These are phyloP conservation scores for Bidens hawaiensis DNA, from an alignment of 140 eudicot species.

Conservation along the genomic window DNA sequence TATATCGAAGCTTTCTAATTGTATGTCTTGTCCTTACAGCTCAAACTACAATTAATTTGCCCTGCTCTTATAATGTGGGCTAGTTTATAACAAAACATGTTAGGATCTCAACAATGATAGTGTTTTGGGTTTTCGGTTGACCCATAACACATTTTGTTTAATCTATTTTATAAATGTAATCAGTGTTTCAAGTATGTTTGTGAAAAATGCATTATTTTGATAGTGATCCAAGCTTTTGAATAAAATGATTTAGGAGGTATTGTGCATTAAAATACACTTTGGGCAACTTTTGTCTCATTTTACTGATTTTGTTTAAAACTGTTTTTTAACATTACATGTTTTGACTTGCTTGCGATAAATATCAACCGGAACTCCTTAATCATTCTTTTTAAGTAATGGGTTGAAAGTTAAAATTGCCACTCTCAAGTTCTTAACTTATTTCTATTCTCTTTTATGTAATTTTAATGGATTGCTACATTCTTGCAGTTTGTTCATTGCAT, in stretches of 20 bases:
- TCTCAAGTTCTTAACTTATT: background rate
- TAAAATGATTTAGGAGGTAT: background rate
- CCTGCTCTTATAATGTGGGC: background rate
- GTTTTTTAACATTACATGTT: background rate
- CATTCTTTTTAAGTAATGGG: background rate
- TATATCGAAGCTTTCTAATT: no score
- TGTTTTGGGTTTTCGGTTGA: background rate
- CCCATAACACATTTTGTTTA: background rate
- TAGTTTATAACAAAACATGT: constrained; percentile 3
- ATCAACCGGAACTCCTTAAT: background rate
- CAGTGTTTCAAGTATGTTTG: background rate
- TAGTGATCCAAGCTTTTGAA: background rate
- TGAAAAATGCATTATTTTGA: background rate
- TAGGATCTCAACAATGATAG: background rate
- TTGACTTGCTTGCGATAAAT: background rate
- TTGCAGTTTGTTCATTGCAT: constrained; percentile 96
- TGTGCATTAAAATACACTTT: background rate
- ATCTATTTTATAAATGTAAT: no score
- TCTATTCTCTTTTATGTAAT: background rate
- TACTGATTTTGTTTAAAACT: background rate
- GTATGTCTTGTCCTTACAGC: no score
- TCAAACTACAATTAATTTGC: background rate
- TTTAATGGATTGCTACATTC: background rate
- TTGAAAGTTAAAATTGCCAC: background rate
- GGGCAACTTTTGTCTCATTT: background rate